Base-by-base conservation (phyloP, 164 flowering plant genomes). In the Tetrastigma voinierianum region DNA sequence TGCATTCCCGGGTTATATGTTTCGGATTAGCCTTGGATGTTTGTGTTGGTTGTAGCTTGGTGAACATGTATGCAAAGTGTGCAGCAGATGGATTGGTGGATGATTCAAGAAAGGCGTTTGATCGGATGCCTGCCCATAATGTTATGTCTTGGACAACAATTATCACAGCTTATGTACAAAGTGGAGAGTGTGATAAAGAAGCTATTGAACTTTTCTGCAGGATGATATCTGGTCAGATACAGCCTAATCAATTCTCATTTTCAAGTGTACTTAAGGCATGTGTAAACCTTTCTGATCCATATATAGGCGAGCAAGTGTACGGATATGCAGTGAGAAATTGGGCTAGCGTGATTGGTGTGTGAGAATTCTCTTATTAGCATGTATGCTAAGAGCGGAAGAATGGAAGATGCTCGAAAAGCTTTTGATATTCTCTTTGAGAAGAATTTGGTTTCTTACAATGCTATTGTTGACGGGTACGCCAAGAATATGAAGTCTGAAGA, bases 71-170 rank as follows among this genome's bases (percentile, higher is more conserved):
- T 68, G 88, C 86, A 3, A 90, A 89, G 65, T 89, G 89, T 70
- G 62, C 70, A 0, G 68, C 7, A 0, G 76, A 73, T 71, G 78
- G n/a, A 24, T 82, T 87, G 1, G 20, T 86, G 70, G 74, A 57
- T 60, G 79, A 84, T 56, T 82, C 90, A 0, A 80, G 87, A 69
- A 85, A 78, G 60, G 86, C 84, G 32, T 93, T 93, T 74, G 88
- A 90, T 64, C 67, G 70, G 64, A 84, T 93, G 88, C 70, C 73
- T 9, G 76, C 67, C 44, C 95, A 83, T 61, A 87, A 85, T 76
- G 93, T 93, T 24, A 86, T 90, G 96, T 87, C 97, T 45, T 93
- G 97, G 98, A 93, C 96, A 51, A 84, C 97, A 1, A 76, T 93
- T 9, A 89, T 93, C 61, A 81, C 90, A 3, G 96, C 91, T 10